Evolutionary conservation across 2,329 filamentous ascomycete species (phyloP).

Genomic region (Pseudocercospora crystallina): DNA sequence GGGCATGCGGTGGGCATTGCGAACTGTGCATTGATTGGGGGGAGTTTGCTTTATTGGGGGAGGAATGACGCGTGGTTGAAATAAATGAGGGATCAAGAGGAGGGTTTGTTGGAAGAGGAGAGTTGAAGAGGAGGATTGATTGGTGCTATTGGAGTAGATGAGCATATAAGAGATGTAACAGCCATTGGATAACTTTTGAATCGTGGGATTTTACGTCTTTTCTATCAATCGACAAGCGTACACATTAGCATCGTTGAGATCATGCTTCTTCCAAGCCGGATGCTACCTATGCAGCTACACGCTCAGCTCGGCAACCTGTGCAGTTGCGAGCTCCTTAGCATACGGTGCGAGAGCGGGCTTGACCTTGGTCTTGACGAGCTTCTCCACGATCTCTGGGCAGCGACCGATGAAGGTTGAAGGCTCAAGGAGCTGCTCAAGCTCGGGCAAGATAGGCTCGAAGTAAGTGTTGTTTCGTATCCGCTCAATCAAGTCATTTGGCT

Average conservation of each 20-base stretch:
- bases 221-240: background rate
- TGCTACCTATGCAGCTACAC: slow-evolving; percentile 18
- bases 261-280: background rate
- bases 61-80: slow-evolving; percentile 25
- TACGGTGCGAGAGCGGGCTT: slow-evolving; percentile 38
- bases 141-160: background rate
- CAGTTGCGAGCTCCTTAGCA: slow-evolving; percentile 25
- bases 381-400: slow-evolving; percentile 41
- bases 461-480: slow-evolving; percentile 71
- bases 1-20: slow-evolving; percentile 33
- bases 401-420: slow-evolving; percentile 40
- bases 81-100: background rate
- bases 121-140: background rate
- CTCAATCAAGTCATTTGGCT: slow-evolving; percentile 77
- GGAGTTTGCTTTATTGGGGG: slow-evolving; percentile 32
- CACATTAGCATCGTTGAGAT: background rate
- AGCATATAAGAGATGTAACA: too few relatives aligned
- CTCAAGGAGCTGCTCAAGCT: slow-evolving; percentile 40
- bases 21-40: slow-evolving; percentile 31
- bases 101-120: background rate
- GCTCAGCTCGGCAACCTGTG: slow-evolving; percentile 31
- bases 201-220: too few relatives aligned
- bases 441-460: slow-evolving; percentile 56
- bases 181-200: too few relatives aligned
- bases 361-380: slow-evolving; percentile 39